These are phyloP conservation scores for Globisporangium barbulae DNA, from an alignment of 352 stramenopile species.

Conservation along the genomic window DNA sequence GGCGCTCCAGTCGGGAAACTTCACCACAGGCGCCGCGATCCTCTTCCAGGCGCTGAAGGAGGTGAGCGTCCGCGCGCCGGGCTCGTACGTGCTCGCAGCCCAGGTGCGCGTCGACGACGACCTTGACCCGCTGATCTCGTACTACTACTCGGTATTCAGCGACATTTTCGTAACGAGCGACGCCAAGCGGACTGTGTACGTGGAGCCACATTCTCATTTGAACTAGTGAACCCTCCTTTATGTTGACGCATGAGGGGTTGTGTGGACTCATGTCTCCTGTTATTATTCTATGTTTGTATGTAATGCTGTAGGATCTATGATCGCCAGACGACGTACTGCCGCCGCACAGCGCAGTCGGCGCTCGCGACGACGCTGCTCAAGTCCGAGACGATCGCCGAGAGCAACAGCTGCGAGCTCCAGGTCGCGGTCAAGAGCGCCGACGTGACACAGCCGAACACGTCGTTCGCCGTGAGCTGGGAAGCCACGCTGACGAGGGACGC, in stretches of 20 bases:
- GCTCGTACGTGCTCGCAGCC: slow-evolving; percentile 42
- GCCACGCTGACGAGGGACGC: slow-evolving; percentile 31
- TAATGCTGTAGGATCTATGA: slow-evolving; percentile 26
- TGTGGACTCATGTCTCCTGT: not conserved
- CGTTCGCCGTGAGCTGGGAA: slow-evolving; percentile 29
- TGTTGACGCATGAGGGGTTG: not conserved
- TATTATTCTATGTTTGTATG: not conserved
- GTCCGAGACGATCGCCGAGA: slow-evolving; percentile 23
- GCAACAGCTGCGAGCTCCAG: slow-evolving; percentile 46
- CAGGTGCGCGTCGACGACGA: slow-evolving; percentile 40
- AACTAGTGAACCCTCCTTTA: no score
- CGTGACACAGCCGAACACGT: slow-evolving; percentile 25
- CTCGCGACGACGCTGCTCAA: slow-evolving; percentile 26
- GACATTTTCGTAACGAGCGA: slow-evolving; percentile 30
- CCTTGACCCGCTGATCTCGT: slow-evolving; percentile 31
- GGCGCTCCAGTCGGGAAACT: slow-evolving; percentile 36
- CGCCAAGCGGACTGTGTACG: slow-evolving; percentile 12
- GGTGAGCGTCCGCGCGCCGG: slow-evolving; percentile 29
- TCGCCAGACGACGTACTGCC: slow-evolving; percentile 42
- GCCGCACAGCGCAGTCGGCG: slow-evolving; percentile 35
- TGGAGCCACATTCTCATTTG: not conserved
- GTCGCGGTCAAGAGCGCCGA: slow-evolving; percentile 25
- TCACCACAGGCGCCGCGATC: slow-evolving; percentile 25
- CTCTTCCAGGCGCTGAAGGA: slow-evolving; percentile 41
- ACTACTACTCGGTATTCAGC: slow-evolving; percentile 48